These are phyloP conservation scores for Phytophthora pinifolia DNA, from an alignment of 352 stramenopile species.

Conservation along the genomic window DNA sequence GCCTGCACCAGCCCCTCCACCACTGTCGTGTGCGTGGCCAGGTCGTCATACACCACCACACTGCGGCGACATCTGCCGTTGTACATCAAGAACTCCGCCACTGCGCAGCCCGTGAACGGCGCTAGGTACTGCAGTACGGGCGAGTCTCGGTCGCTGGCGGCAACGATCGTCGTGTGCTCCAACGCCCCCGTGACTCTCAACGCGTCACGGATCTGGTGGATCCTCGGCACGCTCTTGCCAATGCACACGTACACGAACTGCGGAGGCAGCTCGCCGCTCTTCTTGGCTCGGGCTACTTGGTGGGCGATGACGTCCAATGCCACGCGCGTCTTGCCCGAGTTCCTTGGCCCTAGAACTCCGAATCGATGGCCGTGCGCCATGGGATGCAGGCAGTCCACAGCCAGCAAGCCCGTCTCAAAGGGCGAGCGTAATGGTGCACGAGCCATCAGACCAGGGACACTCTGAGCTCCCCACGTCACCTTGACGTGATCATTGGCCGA, in stretches of 20 bases:
- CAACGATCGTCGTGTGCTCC: conserved; percentile 66
- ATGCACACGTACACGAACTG: conserved; percentile 80
- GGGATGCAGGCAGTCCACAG: conserved; percentile 78
- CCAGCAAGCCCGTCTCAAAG: conserved; percentile 64
- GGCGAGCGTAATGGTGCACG: conserved; percentile 49
- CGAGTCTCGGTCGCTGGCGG: conserved; percentile 63
- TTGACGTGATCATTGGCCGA: conserved; percentile 37
- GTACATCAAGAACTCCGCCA: conserved; percentile 73
- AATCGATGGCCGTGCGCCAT: conserved; percentile 73
- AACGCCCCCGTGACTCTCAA: conserved; percentile 45
- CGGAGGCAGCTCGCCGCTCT: conserved; percentile 34
- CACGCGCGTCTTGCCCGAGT: conserved; percentile 75
- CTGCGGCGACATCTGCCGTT: conserved; percentile 47
- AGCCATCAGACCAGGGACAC: conserved; percentile 64
- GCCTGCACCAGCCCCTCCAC: conserved; percentile 75
- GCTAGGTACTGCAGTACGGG: conserved; percentile 79
- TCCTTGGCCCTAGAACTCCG: conserved; percentile 58
- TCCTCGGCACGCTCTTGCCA: conserved; percentile 54
- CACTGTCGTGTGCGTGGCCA: conserved; percentile 70
- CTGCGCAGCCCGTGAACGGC: conserved; percentile 74
- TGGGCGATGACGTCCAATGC: conserved; percentile 67
- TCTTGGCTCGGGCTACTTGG: conserved; percentile 41
- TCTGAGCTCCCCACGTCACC: conserved; percentile 57
- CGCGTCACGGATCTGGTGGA: conserved; percentile 67
- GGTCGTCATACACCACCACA: conserved; percentile 81